Percentiles rank a stretch among this genome's conserved stretches.
Evolutionary conservation across 2,329 filamentous ascomycete species (phyloP).

Genomic region (Endocalyx cinctus): DNA sequence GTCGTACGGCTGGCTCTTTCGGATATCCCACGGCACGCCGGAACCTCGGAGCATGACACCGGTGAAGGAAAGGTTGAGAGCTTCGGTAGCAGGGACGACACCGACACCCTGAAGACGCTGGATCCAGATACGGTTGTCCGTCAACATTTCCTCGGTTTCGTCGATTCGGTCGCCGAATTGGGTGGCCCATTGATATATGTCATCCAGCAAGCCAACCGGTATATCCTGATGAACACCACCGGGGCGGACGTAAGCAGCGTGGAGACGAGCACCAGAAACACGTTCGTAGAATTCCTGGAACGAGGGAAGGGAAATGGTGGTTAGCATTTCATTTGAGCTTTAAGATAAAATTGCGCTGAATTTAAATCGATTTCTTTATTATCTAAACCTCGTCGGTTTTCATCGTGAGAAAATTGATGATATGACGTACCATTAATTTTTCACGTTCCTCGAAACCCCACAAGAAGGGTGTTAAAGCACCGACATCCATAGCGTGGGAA

Average conservation of each 20-base stretch:
- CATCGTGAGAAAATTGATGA: too few relatives aligned
- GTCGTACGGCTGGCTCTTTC: conserved; percentile 95
- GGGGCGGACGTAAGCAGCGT: conserved; percentile 93
- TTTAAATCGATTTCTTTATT: too few relatives aligned
- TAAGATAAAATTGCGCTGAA: too few relatives aligned
- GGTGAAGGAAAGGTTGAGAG: conserved; percentile 94
- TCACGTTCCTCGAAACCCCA: conserved; percentile 99
- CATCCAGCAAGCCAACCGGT: conserved; percentile 87
- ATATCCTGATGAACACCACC: conserved; percentile 96
- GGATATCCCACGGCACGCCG: conserved; percentile 91
- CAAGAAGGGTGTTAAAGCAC: conserved; percentile 94
- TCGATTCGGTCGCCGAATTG: conserved; percentile 98
- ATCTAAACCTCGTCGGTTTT: not conserved
- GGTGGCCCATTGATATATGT: conserved; percentile 99
- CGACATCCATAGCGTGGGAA: conserved; percentile 98
- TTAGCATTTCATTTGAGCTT: too few relatives aligned
- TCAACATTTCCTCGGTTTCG: conserved; percentile 97
- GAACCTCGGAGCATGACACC: conserved; percentile 98
- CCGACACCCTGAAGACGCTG: conserved; percentile 86
- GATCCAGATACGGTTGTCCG: conserved; percentile 99
- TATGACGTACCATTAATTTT: conserved; percentile 84
- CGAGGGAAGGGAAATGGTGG: too few relatives aligned
- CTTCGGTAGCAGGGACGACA: conserved; percentile 85
- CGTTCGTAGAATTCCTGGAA: conserved; percentile 97
- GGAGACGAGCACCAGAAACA: conserved; percentile 94